Evolutionary conservation across 768 basidiomycete species (phyloP), one percentile per base, ranked within the genome.

Genomic region (Thelephora ganbajun): DNA sequence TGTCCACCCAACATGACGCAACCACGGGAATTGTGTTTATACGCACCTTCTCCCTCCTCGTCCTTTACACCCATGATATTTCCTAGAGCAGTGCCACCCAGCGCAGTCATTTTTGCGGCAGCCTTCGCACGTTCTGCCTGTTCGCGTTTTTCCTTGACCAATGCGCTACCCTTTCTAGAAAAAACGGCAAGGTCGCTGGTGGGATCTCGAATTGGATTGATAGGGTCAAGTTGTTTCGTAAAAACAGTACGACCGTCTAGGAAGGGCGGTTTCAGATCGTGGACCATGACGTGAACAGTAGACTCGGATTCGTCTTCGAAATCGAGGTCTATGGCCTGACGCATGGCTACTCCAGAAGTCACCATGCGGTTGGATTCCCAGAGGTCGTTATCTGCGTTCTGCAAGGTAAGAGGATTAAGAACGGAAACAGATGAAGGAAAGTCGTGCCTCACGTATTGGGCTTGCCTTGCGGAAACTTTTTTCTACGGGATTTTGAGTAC

Each of bases 341-440:
- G 82, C 7, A 87, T 88, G 1, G 89, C 87, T 16, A 97, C 84
- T 57, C 96, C 96, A 2, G 96, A 98, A 0, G 89, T 90, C 9
- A 90, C 70, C 85, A 99, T 93, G 58, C 94, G 87, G 59, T 98
- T 98, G 6, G 87, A 87, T 69, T 99, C 96, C 96, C 96, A 99
- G 11, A 94, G 68, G 57, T 99, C 96, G 57, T 96, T 98, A 63
- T 99, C 96, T 19, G 90, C 90, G 57, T 98, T 97, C 88, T 93
- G 58, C 3, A 50, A 37, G 20, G 53, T 7, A 33, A 56, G 23
- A 59, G 56, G 57, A 37, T 61, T 51, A 37, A 48, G 35, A 20
- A 16, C 2, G 11, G 11, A n/a, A 34, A 37, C 13, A 47, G 33
- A 39, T 33, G 9, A 30, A 30, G 16, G 33, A 14, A 13, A 45